A percentile compares a stretch with the other conserved stretches of the same genome.
Evolutionary conservation across 139 green algal species (phyloP).

Genomic region (Closterium sp.): DNA sequence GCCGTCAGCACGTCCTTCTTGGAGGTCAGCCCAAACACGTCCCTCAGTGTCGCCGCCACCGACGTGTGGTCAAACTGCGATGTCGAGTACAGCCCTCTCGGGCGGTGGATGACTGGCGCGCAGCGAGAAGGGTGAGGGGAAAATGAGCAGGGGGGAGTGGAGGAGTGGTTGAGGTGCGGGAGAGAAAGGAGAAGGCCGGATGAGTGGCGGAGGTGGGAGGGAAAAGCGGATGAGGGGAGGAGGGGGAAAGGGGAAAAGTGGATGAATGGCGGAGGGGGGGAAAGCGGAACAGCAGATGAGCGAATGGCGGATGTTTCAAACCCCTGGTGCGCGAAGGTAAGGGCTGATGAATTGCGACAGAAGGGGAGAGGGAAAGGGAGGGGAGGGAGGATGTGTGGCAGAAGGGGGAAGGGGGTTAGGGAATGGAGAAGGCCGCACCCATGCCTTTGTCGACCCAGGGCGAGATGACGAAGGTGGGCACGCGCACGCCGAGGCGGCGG

Average conservation of each 20-base stretch:
- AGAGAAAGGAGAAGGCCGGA: not conserved
- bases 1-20: conserved; percentile 38
- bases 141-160: not conserved
- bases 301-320: no score
- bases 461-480: conserved; percentile 46
- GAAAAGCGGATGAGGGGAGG: not conserved
- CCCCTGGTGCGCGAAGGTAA: no score
- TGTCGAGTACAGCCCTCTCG: not conserved
- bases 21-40: conserved; percentile 29
- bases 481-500: conserved; percentile 36
- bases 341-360: not conserved
- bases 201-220: not conserved
- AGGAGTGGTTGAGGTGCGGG: not conserved
- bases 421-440: not conserved
- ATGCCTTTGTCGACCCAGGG: conserved; percentile 47
- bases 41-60: conserved; percentile 32
- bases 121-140: not conserved
- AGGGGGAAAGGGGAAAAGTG: not conserved
- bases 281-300: not conserved
- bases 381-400: not conserved
- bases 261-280: not conserved
- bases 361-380: not conserved
- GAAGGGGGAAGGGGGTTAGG: not conserved
- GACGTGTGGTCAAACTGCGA: conserved; percentile 46
- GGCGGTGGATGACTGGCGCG: conserved; percentile 33